These are phyloP conservation scores for Pythium phragmiticola DNA, from an alignment of 352 stramenopile species.

Conservation along the genomic window DNA sequence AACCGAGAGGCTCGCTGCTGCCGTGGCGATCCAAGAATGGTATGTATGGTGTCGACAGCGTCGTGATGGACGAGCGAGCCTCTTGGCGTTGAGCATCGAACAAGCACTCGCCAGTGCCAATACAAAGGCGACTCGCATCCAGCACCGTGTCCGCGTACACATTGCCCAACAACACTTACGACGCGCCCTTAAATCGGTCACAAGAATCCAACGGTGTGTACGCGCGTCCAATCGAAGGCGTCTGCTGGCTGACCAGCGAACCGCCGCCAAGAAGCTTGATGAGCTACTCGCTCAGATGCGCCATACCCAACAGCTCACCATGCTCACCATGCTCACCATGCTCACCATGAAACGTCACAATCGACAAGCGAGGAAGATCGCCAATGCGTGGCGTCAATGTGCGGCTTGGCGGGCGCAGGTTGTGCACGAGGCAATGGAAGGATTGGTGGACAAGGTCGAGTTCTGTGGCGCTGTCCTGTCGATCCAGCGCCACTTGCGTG, in stretches of 20 bases:
- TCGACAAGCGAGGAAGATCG: constrained; percentile 30
- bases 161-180: not conserved
- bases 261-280: constrained; percentile 22
- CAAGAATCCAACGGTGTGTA: constrained; percentile 32
- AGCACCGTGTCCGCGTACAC: constrained; percentile 31
- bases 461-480: constrained; percentile 38
- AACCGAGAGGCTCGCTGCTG: constrained; percentile 15
- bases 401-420: constrained; percentile 30
- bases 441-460: constrained; percentile 49
- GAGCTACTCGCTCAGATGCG: constrained; percentile 13
- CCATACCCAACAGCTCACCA: constrained; percentile 10
- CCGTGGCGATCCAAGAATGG: constrained; percentile 12
- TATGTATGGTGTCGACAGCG: constrained; percentile 1
- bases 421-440: constrained; percentile 21
- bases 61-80: constrained; percentile 3
- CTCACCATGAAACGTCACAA: constrained; percentile 3
- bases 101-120: constrained; percentile 20
- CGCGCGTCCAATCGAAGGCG: constrained; percentile 10
- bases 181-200: constrained; percentile 16
- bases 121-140: constrained; percentile 34
- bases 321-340: constrained; percentile 2
- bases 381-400: constrained; percentile 34
- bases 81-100: constrained; percentile 19
- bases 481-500: constrained; percentile 42
- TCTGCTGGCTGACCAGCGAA: not conserved